phyloP scores from a whole-genome alignment of 1,139 yeast genomes.

The Oligophagozyma castellii region DNA sequence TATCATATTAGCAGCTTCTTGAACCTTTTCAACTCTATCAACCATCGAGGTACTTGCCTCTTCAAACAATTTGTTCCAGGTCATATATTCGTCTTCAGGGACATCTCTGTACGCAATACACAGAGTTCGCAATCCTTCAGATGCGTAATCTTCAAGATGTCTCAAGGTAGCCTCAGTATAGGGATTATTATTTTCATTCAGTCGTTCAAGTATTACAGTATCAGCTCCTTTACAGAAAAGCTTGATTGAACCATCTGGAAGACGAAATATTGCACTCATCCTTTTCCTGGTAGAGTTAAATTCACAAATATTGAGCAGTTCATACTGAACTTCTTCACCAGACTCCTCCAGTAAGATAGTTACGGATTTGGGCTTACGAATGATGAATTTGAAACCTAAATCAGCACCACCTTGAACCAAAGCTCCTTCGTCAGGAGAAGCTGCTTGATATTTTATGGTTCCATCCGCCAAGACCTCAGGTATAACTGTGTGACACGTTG shows the following conservation, averaged over 20 bases:
- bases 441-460: slow-evolving; percentile 84
- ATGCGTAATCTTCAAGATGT: slow-evolving; percentile 92
- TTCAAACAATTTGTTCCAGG: slow-evolving; percentile 49
- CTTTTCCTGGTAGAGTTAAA: slow-evolving; percentile 95
- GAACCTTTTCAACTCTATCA: slow-evolving; percentile 62
- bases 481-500: slow-evolving; percentile 95
- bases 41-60: slow-evolving; percentile 75
- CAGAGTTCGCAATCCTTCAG: slow-evolving; percentile 87
- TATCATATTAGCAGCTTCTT: slow-evolving; percentile 72
- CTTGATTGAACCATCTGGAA: slow-evolving; percentile 87
- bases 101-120: slow-evolving; percentile 83
- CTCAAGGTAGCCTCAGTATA: slow-evolving; percentile 70
- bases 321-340: slow-evolving; percentile 45
- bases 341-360: slow-evolving; percentile 38
- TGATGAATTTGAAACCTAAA: slow-evolving; percentile 70
- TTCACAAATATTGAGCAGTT: slow-evolving; percentile 81
- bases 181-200: slow-evolving; percentile 57
- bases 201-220: slow-evolving; percentile 80
- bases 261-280: slow-evolving; percentile 89
- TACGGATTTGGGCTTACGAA: slow-evolving; percentile 77
- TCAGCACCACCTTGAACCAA: slow-evolving; percentile 91
- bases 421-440: slow-evolving; percentile 99
- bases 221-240: slow-evolving; percentile 97
- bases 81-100: slow-evolving; percentile 60
- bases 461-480: slow-evolving; percentile 63